Percentiles rank a stretch among this genome's conserved stretches.
These are phyloP conservation scores for Blastocladiella emersonii DNA, from an alignment of 371 early-diverging fungal genomes.

Conservation along the genomic window DNA sequence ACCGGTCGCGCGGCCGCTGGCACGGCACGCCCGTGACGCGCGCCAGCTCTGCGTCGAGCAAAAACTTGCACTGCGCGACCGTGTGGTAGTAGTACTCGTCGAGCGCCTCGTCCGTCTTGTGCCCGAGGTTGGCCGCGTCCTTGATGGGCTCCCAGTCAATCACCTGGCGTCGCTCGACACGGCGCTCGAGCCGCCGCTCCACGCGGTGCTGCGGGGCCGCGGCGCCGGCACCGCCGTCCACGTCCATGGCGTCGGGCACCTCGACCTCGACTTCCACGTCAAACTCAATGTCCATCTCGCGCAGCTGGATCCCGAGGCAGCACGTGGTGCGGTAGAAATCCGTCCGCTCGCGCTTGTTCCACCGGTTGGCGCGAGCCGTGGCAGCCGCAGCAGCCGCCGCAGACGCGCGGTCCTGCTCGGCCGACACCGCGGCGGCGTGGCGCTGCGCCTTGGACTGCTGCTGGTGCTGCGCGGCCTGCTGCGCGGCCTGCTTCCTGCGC, in stretches of 20 bases:
- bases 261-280: no score
- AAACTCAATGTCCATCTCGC: no score
- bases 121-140: constrained; percentile 44
- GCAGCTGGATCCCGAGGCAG: constrained; percentile 43
- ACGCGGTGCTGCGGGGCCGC: constrained; percentile 9
- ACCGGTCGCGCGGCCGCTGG: background rate
- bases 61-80: constrained; percentile 27
- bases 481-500: constrained; percentile 5
- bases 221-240: constrained; percentile 7
- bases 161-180: constrained; percentile 6
- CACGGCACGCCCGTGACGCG: constrained; percentile 10
- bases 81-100: constrained; percentile 42
- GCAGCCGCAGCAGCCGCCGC: background rate
- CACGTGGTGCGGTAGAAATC: constrained; percentile 53
- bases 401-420: background rate
- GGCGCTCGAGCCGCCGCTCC: no score
- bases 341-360: constrained; percentile 53
- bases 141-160: constrained; percentile 54
- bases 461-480: constrained; percentile 28
- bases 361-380: constrained; percentile 34
- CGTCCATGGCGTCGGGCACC: no score
- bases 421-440: background rate
- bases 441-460: constrained; percentile 9
- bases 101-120: constrained; percentile 56
- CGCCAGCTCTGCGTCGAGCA: constrained; percentile 32